Percentiles rank a stretch among this genome's conserved stretches.
phyloP scores from a whole-genome alignment of 164 flowering plant species.

The Nelumbo lutea region DNA sequence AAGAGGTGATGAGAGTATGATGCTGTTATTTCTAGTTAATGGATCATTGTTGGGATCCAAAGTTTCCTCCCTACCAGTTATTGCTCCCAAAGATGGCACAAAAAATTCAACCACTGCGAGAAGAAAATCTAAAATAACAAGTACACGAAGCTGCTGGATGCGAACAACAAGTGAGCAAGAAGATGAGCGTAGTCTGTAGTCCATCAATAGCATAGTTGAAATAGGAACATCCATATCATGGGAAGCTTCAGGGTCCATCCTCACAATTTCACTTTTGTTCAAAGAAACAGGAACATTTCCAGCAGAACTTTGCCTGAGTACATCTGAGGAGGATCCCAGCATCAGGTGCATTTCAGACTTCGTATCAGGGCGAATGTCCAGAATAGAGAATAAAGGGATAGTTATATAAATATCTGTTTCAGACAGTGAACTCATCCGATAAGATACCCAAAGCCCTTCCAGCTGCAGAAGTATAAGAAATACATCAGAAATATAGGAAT shows the following conservation, averaged over 20 bases:
- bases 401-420: slow-evolving; percentile 92
- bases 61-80: slow-evolving; percentile 89
- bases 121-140: slow-evolving; percentile 94
- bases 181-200: slow-evolving; percentile 62
- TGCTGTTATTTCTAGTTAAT: slow-evolving; percentile 44
- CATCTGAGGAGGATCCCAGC: slow-evolving; percentile 90
- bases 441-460: slow-evolving; percentile 97
- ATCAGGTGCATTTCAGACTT: slow-evolving; percentile 96
- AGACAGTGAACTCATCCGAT: slow-evolving; percentile 82
- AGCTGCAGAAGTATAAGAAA: slow-evolving; percentile 49
- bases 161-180: slow-evolving; percentile 86
- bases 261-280: slow-evolving; percentile 23
- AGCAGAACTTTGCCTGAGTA: slow-evolving; percentile 43
- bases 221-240: slow-evolving; percentile 40
- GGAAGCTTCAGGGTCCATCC: slow-evolving; percentile 26
- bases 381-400: slow-evolving; percentile 69
- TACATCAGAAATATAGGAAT: neutral
- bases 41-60: slow-evolving; percentile 94
- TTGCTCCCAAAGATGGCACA: slow-evolving; percentile 84
- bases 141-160: slow-evolving; percentile 88
- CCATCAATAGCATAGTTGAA: slow-evolving; percentile 91
- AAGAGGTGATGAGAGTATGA: slow-evolving; percentile 53
- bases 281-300: slow-evolving; percentile 30
- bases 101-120: slow-evolving; percentile 89
- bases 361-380: slow-evolving; percentile 79